A percentile compares a stretch with the other conserved stretches of the same genome.
Evolutionary conservation across 805 yeast species (phyloP).

Genomic region (Monosporozyma yasuniensis): DNA sequence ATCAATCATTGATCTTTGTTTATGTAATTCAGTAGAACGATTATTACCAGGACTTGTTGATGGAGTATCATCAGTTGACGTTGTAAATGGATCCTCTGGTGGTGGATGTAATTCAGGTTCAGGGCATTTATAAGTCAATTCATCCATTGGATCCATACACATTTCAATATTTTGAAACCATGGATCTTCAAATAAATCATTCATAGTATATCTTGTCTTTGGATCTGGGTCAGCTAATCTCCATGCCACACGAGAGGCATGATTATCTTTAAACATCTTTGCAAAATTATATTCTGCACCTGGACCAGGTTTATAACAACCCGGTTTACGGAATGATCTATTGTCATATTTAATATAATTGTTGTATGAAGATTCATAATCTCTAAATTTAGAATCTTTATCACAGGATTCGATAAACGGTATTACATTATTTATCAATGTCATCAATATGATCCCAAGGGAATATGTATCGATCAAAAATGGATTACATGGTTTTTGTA

Average conservation of each 20-base stretch:
- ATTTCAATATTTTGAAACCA: conserved; percentile 54
- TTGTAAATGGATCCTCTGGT: background rate
- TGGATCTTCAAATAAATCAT: conserved; percentile 48
- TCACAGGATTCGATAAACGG: conserved; percentile 50
- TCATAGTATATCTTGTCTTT: conserved; percentile 43
- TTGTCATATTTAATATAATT: conserved; percentile 31
- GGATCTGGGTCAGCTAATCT: conserved; percentile 59
- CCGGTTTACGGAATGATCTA: conserved; percentile 40
- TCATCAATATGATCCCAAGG: conserved; percentile 58
- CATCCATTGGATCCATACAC: conserved; percentile 33
- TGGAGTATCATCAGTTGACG: background rate
- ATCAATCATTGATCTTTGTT: conserved; percentile 22
- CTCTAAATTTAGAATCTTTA: conserved; percentile 45
- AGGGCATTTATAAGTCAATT: conserved; percentile 2
- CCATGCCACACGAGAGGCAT: conserved; percentile 67
- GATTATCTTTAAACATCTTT: conserved; percentile 45
- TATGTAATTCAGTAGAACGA: background rate
- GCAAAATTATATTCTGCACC: conserved; percentile 69
- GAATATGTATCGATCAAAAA: conserved; percentile 67
- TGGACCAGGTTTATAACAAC: conserved; percentile 46
- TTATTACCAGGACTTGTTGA: background rate
- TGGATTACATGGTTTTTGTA: conserved; percentile 44
- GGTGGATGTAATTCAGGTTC: conserved; percentile 1
- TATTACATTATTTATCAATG: conserved; percentile 45
- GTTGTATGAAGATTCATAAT: conserved; percentile 43